A percentile compares a stretch with the other conserved stretches of the same genome.
Conservation (phyloP, 768 basidiomycete genomes). For the Guyanaporus albipodus region DNA sequence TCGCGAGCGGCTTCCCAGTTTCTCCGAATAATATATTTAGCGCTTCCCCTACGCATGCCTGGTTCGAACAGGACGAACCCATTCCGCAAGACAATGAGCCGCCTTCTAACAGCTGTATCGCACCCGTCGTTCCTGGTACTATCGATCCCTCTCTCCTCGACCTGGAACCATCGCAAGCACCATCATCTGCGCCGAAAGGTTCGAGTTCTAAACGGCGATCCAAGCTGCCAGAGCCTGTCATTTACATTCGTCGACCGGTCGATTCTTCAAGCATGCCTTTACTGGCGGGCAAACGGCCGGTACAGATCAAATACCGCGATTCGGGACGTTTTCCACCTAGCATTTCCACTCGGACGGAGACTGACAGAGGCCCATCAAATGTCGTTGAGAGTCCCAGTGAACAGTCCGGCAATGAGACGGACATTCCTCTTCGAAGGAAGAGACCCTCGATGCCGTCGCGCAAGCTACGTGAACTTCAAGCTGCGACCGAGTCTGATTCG, state of each 20-base stretch:
- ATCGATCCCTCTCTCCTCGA: conserved; percentile 32
- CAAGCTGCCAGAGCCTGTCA: conserved; percentile 23
- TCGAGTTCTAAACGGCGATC: conserved; percentile 7
- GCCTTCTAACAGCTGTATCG: neutral
- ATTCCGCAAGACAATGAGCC: neutral
- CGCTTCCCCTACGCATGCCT: neutral
- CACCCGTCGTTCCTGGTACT: conserved; percentile 10
- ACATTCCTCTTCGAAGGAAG: neutral
- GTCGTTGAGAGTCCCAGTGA: neutral
- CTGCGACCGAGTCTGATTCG: conserved; percentile 12
- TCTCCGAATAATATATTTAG: conserved; percentile 9
- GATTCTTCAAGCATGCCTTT: conserved; percentile 20
- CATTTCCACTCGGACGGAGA: neutral
- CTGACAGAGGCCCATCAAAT: neutral
- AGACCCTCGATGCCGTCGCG: conserved; percentile 12
- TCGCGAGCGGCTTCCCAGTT: neutral
- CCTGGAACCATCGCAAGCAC: conserved; percentile 3
- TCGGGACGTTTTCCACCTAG: neutral
- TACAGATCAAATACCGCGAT: conserved; percentile 31
- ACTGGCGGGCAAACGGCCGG: conserved; percentile 20
- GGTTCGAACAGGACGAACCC: conserved; percentile 9
- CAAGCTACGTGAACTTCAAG: conserved; percentile 11
- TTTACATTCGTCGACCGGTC: conserved; percentile 30
- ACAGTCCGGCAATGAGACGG: neutral
- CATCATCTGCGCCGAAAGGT: neutral